Evolutionary conservation across 148 eudicot species (phyloP).

Genomic region (Cornus florida): DNA sequence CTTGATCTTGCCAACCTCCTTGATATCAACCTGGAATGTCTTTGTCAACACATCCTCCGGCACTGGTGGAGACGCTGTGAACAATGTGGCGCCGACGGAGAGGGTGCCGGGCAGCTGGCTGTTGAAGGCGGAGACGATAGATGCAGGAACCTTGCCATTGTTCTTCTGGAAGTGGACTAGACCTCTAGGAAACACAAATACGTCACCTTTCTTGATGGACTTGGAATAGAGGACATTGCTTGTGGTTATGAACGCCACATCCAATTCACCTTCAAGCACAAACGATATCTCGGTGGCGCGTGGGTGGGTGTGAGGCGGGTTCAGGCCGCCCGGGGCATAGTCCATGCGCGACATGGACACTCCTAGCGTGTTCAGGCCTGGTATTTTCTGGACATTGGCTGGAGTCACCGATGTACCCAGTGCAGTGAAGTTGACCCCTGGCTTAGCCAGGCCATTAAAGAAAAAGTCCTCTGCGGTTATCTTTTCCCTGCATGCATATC

Average conservation of each 20-base stretch:
- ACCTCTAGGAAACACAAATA: conserved; percentile 10
- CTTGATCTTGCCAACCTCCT: conserved; percentile 15
- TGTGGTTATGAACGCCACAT: conserved; percentile 15
- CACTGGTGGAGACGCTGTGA: conserved; percentile 17
- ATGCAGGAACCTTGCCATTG: conserved; percentile 28
- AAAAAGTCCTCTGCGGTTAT: not conserved
- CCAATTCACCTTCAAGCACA: conserved; percentile 7
- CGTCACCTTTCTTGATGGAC: conserved; percentile 6
- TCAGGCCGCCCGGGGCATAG: conserved; percentile 4
- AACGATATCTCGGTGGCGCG: conserved; percentile 15
- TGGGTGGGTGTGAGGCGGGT: conserved; percentile 23
- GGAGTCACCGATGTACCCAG: conserved; percentile 5
- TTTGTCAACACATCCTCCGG: conserved; percentile 16
- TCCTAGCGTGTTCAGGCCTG: conserved; percentile 11
- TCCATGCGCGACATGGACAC: conserved; percentile 14
- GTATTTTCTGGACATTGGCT: conserved; percentile 11
- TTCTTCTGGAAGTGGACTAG: conserved; percentile 38
- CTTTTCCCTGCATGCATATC: conserved; percentile 5
- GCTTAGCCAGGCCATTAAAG: conserved; percentile 1
- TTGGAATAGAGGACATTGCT: conserved; percentile 9
- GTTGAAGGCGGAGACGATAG: conserved; percentile 38
- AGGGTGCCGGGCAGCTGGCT: conserved; percentile 39
- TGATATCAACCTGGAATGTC: conserved; percentile 17
- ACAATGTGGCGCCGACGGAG: conserved; percentile 13
- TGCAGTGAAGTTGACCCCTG: not conserved